Evolutionary conservation across 2,329 filamentous ascomycete genomes (phyloP).

Genomic region (Aspergillus neotritici): DNA sequence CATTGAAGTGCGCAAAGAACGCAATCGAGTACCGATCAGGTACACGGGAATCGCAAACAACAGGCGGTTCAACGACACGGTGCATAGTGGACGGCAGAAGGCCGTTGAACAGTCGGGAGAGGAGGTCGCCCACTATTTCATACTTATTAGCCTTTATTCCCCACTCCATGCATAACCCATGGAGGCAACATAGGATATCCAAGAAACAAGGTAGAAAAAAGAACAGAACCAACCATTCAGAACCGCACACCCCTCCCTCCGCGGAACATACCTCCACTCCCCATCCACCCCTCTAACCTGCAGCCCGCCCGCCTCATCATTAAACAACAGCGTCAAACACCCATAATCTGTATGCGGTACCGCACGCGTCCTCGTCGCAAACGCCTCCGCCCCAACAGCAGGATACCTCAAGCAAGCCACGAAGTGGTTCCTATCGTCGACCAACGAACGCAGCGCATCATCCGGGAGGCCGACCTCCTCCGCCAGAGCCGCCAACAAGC

Average conservation of each 20-base stretch:
- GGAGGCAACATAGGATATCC: background rate
- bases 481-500: background rate
- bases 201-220: too few species aligned
- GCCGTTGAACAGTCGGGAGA: constrained; percentile 1
- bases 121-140: background rate
- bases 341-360: background rate
- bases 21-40: background rate
- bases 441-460: background rate
- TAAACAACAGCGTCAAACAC: constrained; percentile 1
- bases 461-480: background rate
- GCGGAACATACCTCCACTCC: background rate
- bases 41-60: background rate
- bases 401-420: background rate
- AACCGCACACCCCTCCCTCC: background rate
- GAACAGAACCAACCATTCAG: background rate
- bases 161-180: too few species aligned
- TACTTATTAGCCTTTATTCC: background rate
- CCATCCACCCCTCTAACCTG: background rate
- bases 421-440: background rate
- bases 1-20: background rate
- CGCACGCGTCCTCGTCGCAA: background rate
- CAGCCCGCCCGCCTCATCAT: background rate
- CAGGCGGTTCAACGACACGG: background rate
- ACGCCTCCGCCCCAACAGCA: background rate
- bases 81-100: background rate